Evolutionary conservation across 129 eudicot genomes (phyloP), one percentile per base, ranked within the genome.

Genomic region (Logfia minima): DNA sequence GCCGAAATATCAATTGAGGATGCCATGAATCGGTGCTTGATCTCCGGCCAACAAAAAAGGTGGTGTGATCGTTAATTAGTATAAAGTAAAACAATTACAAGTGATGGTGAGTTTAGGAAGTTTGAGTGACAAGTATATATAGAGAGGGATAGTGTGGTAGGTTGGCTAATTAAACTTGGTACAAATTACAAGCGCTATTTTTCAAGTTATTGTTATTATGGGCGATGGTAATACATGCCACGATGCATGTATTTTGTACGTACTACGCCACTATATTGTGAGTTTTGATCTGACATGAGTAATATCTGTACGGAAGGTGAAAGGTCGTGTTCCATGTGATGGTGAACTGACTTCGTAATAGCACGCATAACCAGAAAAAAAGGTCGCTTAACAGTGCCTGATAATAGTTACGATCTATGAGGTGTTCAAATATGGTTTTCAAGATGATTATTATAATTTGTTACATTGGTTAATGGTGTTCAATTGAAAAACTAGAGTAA

Each of bases 1-100:
- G 84, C 78, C 0, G 78, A 81, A 21, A 85, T 64, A 72, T 82
- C 78, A 13, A 39, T 52, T 6, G 61, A 48, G 63, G 85, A 82
- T 4, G 85, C 85, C 85, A 82, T 48, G 0, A 13, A 48, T 81
- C 0, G 43, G 34, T 55, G 65, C 4, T 63, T 29, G 63, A 65
- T 43, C 28, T 68, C 9, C 28, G 58, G 75, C 48, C 10, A 55
- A 56, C 31, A 22, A 69, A n/a, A 63, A 4, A 4, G 35, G 1
- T 2, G 34, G 18, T 13, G 66, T 21, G 41, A 35, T 60, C 8
- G 62, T 56, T 4, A 5, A n/a, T 55, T 16, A 13, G 22, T 60
- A 37, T 6, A 14, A 31, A 45, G 56, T 32, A 2, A 39, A 64
- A 34, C 10, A 41, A 43, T 41, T 11, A 26, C 18, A 74, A 66